phyloP scores from a whole-genome alignment of 495 filamentous ascomycete species.

The Jackrogersella minutella region DNA sequence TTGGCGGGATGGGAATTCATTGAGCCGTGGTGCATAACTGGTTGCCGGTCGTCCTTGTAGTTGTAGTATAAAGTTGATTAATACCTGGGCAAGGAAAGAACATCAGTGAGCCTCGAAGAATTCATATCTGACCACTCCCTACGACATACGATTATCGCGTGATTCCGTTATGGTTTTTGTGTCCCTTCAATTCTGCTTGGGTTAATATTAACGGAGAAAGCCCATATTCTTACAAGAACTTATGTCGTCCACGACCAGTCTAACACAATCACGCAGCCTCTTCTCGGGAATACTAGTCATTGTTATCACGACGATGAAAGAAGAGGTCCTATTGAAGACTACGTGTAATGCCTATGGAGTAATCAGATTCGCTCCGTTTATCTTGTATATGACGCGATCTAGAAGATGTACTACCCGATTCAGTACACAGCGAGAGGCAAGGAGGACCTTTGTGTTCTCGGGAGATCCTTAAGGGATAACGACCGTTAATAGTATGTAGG shows the following conservation, averaged over 20 bases:
- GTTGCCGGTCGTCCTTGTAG: background rate
- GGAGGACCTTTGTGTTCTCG: slow-evolving; percentile 6
- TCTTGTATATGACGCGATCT: slow-evolving; percentile 29
- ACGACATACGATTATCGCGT: slow-evolving; percentile 10
- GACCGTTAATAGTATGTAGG: slow-evolving; percentile 24
- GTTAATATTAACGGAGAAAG: slow-evolving; percentile 4
- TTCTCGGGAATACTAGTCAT: background rate
- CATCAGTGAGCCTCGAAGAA: background rate
- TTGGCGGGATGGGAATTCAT: slow-evolving; percentile 39
- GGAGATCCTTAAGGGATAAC: slow-evolving; percentile 24
- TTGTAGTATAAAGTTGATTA: background rate
- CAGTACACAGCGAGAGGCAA: slow-evolving; percentile 24
- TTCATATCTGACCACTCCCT: slow-evolving; percentile 1
- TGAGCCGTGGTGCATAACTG: background rate
- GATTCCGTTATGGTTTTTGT: background rate
- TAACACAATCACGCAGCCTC: background rate
- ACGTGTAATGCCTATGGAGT: slow-evolving; percentile 26
- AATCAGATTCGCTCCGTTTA: slow-evolving; percentile 13
- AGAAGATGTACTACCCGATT: slow-evolving; percentile 19
- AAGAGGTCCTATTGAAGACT: slow-evolving; percentile 29
- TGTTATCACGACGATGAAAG: slow-evolving; percentile 25
- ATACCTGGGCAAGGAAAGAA: background rate
- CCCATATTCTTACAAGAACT: background rate
- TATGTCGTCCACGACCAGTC: background rate
- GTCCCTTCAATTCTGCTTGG: background rate